phyloP scores from a whole-genome alignment of 192 early-diverging fungal genomes.

The Backusella parvicylindrica region DNA sequence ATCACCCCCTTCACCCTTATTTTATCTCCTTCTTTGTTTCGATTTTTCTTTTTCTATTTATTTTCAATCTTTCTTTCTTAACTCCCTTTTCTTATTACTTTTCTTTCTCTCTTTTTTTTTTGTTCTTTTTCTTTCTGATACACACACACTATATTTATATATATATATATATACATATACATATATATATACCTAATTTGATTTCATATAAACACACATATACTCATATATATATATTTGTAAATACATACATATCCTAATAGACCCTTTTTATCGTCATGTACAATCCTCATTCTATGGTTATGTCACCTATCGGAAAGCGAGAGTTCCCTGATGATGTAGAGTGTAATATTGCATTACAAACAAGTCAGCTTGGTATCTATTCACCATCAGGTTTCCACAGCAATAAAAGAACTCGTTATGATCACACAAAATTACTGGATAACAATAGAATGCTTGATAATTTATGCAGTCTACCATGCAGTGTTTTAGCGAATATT shows the following conservation, averaged over 20 bases:
- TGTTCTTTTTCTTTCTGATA: not conserved
- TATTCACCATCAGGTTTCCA: not conserved
- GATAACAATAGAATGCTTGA: constrained; percentile 2
- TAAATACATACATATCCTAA: not conserved
- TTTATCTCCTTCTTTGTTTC: constrained; percentile 14
- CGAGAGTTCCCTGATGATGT: not conserved
- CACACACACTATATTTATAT: not conserved
- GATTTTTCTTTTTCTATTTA: constrained; percentile 4
- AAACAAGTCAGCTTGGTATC: constrained; percentile 4
- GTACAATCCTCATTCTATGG: not conserved
- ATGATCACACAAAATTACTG: constrained; percentile 1
- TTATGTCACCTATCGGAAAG: constrained; percentile 6
- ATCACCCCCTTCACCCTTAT: constrained; percentile 6
- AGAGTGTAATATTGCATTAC: constrained; percentile 1
- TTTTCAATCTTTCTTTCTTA: not conserved
- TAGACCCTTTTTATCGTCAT: not conserved
- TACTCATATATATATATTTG: not conserved
- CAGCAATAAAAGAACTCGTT: constrained; percentile 1
- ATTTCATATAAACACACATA: not conserved
- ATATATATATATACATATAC: not conserved
- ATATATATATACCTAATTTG: not conserved
- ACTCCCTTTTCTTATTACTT: not conserved
- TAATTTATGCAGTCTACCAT: constrained; percentile 14
- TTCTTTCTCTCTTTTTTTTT: not conserved
- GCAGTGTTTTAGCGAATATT: constrained; percentile 13